Percentiles rank a stretch among this genome's conserved stretches.
phyloP scores from a whole-genome alignment of 768 basidiomycete species.

The Cyclocybe aegerita region DNA sequence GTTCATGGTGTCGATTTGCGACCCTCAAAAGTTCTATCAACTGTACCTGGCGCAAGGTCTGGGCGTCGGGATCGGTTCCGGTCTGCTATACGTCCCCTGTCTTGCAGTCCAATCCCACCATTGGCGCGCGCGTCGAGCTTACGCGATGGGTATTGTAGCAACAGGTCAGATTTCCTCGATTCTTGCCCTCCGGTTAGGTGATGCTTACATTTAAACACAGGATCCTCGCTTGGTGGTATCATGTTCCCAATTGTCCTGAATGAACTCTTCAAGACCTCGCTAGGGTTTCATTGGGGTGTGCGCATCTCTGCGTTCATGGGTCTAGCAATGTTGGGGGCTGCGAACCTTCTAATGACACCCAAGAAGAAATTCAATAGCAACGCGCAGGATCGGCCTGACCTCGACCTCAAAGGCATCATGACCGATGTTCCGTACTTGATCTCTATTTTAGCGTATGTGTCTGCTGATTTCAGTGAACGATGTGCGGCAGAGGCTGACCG shows the following conservation, averaged over 20 bases:
- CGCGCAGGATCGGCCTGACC: background rate
- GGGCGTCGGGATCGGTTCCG: conserved; percentile 43
- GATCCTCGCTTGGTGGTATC: conserved; percentile 28
- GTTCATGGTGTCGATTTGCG: conserved; percentile 7
- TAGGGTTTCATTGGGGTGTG: conserved; percentile 49
- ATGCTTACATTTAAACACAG: conserved; percentile 4
- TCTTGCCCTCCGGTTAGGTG: too few species aligned
- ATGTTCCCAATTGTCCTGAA: conserved; percentile 55
- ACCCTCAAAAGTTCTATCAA: conserved; percentile 17
- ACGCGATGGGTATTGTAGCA: conserved; percentile 41
- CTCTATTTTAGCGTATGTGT: background rate
- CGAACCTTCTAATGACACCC: conserved; percentile 36
- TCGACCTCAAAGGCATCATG: background rate
- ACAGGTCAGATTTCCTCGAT: too few species aligned
- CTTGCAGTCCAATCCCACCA: conserved; percentile 44
- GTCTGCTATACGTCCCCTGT: conserved; percentile 43
- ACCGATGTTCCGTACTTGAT: conserved; percentile 2
- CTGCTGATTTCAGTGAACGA: too few species aligned
- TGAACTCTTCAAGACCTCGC: conserved; percentile 34
- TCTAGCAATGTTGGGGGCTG: conserved; percentile 35
- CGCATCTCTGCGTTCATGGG: conserved; percentile 39
- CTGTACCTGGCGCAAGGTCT: conserved; percentile 49
- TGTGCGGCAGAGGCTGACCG: too few species aligned
- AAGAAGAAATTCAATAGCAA: background rate
- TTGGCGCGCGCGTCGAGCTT: conserved; percentile 39